Conservation (phyloP, 176 grass and related monocot genomes). For the Triticum aestivum region IWGSC_CS_RefSeq_v2.1 NC_057809.1:608316621-608317120, state of each 20-base stretch:
- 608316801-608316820: neutral
- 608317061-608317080: neutral
- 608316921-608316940: neutral
- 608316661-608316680: constrained; percentile 98
- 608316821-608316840: neutral
- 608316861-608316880: neutral
- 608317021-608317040: constrained; percentile 13
- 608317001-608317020: neutral
- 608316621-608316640: constrained; percentile 37
- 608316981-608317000: constrained; percentile 8
- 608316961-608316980: constrained; percentile 9
- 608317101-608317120: neutral
- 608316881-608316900: constrained; percentile 5
- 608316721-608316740: constrained; percentile 99
- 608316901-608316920: neutral
- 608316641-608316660: constrained; percentile 95
- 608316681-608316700: constrained; percentile 84
- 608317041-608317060: constrained; percentile 6
- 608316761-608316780: constrained; percentile 50
- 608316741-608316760: constrained; percentile 97
- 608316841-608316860: neutral
- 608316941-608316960: constrained; percentile 14
- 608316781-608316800: constrained; percentile 16
- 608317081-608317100: constrained; percentile 16
- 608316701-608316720: constrained; percentile 98